phyloP scores from a whole-genome alignment of 2,329 filamentous ascomycete genomes.

The Drechslerella coelobrocha region DNA sequence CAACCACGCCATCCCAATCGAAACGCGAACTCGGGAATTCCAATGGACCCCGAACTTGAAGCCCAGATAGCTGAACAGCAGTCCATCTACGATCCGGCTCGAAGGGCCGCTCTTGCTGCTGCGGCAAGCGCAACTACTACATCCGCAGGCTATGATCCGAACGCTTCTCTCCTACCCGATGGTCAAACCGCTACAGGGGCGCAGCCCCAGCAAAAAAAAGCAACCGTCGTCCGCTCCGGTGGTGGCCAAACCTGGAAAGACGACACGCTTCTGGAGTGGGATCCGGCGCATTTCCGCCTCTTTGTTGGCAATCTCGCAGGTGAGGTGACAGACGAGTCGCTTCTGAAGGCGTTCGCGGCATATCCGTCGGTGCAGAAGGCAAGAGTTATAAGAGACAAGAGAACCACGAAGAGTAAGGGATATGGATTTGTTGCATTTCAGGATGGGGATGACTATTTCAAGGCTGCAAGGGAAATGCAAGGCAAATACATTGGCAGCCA shows the following conservation, averaged over 20 bases:
- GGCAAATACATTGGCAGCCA: slow-evolving; percentile 99
- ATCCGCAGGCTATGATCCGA: slow-evolving; percentile 52
- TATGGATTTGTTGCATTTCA: slow-evolving; percentile 97
- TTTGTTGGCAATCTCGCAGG: slow-evolving; percentile 97
- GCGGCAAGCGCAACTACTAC: slow-evolving; percentile 60
- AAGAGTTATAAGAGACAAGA: slow-evolving; percentile 91
- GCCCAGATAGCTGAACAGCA: slow-evolving; percentile 95
- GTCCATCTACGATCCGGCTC: slow-evolving; percentile 73
- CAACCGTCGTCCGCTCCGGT: slow-evolving; percentile 86
- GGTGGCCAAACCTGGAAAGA: slow-evolving; percentile 95
- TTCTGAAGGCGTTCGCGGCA: slow-evolving; percentile 89
- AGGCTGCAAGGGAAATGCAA: slow-evolving; percentile 96
- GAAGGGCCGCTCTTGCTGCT: slow-evolving; percentile 59
- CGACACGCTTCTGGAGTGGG: slow-evolving; percentile 88
- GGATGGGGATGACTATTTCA: slow-evolving; percentile 94
- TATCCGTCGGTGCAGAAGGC: slow-evolving; percentile 91
- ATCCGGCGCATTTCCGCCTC: slow-evolving; percentile 88
- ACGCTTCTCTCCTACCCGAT: slow-evolving; percentile 50
- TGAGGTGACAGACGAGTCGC: slow-evolving; percentile 93
- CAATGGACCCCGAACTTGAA: slow-evolving; percentile 78
- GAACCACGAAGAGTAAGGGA: slow-evolving; percentile 93
- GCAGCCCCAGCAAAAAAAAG: slow-evolving; percentile 68
- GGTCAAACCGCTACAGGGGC: slow-evolving; percentile 61
- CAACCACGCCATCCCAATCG: slow-evolving; percentile 60
- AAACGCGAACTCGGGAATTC: slow-evolving; percentile 57